Base-by-base conservation (phyloP, 352 stramenopile species). In the Pythium dissimile region DNA sequence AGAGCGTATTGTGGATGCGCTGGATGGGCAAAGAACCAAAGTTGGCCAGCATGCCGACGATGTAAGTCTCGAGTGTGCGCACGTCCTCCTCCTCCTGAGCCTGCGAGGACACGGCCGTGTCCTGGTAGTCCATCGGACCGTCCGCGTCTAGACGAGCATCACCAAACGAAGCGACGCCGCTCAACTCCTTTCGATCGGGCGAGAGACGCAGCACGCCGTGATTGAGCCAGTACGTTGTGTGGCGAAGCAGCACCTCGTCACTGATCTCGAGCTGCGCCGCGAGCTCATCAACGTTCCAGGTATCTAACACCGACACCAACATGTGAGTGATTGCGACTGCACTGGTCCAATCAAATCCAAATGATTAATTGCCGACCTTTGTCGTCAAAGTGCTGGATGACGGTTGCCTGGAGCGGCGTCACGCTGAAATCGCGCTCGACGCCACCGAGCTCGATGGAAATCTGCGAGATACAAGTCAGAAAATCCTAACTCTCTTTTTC, bases 341-440 rank as follows among this genome's bases (percentile, higher is more conserved):
- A n/a, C n/a, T n/a, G n/a, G n/a, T n/a, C n/a, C n/a, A n/a, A n/a
- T n/a, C n/a, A n/a, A n/a, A n/a, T n/a, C n/a, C n/a, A n/a, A n/a
- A n/a, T n/a, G n/a, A n/a, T n/a, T n/a, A n/a, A 35, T 13, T 35
- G 27, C 68, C 30, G 54, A 86, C 79, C 78, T 81, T 93, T 84
- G 31, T 97, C 92, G 62, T 97, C 90, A 65, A 99, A 99, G 65
- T 98, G 80, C 54, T 97, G 74, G 37, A 98, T 90, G 31, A 99
- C 88, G 1, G 94, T 96, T 23, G 95, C 95, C 69, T 98, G 85
- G 3, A 98, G 68, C 12, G 94, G 95, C 15, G 91, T 94, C 3
- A 98, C 96, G 0, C 67, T 90, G 54, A 89, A 99, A 53, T 86
- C 89, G 37, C 72, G 83, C 71, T 69, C 78, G 60, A 80, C 77